Percentiles rank a stretch among this genome's conserved stretches.
Conservation (phyloP, 2,329 filamentous ascomycete species). For the Diaporthe australafricana region DNA sequence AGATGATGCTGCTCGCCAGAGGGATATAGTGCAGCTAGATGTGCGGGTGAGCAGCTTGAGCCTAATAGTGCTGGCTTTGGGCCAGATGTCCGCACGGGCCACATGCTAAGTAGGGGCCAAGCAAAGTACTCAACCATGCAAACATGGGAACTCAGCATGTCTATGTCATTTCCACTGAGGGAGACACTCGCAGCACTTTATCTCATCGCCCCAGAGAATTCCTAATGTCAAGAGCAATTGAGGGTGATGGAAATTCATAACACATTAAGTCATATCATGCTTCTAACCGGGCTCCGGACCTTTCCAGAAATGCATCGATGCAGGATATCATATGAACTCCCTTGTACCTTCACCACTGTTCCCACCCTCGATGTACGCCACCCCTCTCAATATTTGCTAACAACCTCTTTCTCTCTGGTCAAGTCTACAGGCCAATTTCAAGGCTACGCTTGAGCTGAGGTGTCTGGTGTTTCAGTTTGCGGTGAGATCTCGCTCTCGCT, state of each 20-base stretch:
- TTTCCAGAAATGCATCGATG: conserved; percentile 16
- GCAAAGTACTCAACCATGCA: too few species aligned
- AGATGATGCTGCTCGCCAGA: background rate
- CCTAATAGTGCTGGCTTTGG: background rate
- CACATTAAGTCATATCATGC: conserved; percentile 33
- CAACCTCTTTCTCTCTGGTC: background rate
- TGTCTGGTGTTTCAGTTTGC: conserved; percentile 15
- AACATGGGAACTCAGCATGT: background rate
- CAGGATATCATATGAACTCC: background rate
- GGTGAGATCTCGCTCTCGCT: conserved; percentile 29
- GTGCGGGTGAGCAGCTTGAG: background rate
- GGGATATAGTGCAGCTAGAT: background rate
- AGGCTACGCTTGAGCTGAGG: conserved; percentile 6
- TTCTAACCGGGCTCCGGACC: conserved; percentile 14
- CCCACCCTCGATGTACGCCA: background rate
- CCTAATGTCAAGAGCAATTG: background rate
- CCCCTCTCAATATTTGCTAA: conserved; percentile 4
- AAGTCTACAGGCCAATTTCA: background rate
- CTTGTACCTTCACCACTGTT: background rate
- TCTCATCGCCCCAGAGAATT: background rate
- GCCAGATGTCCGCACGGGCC: background rate
- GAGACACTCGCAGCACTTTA: background rate
- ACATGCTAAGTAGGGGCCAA: background rate
- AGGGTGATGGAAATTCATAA: background rate
- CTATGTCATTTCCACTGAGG: background rate